Evolutionary conservation across 768 basidiomycete genomes (phyloP), one percentile per base, ranked within the genome.

Genomic region (Termitomyces sp.): DNA sequence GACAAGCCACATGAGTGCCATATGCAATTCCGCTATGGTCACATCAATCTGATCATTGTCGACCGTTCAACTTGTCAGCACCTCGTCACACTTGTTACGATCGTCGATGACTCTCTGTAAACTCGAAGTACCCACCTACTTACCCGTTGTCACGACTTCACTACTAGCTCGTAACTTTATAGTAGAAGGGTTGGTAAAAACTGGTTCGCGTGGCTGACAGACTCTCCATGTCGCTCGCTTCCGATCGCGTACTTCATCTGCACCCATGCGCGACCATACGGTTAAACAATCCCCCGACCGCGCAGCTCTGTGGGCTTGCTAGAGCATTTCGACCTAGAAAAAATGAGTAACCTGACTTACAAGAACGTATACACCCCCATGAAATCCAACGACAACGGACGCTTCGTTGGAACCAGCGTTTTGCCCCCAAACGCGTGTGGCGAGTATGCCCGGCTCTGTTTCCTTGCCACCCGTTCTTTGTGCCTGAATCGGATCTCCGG

Each of bases 401-500:
- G 32, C 20, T 32, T n/a, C n/a, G n/a, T n/a, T n/a, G n/a, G n/a
- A n/a, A n/a, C n/a, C n/a, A n/a, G n/a, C n/a, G 18, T 53, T 57
- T 39, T 32, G 34, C 30, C 37, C 43, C 50, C 43, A 36, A 44
- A 44, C 20, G 51, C 26, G 18, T 60, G 59, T 61, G 49, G 55
- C 55, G 54, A 53, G 50, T 24, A 48, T 48, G 55, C 18, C 40
- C 56, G 58, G 58, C 47, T 59, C 40, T 43, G 65, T 66, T 62
- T 36, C 65, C 65, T 64, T 64, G 65, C 63, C 65, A 66, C 53
- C 65, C 60, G 30, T 42, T 47, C 59, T 52, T 30, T 27, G 69
- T 74, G 65, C 74, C 73, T 76, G 69, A 69, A 76, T 76, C 72
- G 59, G 68, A 73, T 73, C 71, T 67, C 44, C 57, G 62, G 61